phyloP scores from a whole-genome alignment of 176 grass and related monocot genomes.

The Chloris gayana region DNA sequence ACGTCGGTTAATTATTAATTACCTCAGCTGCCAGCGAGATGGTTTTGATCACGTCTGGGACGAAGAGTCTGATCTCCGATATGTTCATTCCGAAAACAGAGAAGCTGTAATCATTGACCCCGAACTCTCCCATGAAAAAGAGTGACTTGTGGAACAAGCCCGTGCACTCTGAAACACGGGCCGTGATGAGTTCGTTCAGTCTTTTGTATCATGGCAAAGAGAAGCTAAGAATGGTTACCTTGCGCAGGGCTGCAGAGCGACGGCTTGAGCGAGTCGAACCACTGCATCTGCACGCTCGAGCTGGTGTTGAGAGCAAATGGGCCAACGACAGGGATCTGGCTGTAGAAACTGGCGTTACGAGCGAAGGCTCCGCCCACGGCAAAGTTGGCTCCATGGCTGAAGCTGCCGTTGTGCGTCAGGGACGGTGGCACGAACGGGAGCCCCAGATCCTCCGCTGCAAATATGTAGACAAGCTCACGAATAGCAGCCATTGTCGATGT shows the following conservation, averaged over 20 bases:
- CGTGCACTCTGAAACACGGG: constrained; percentile 28
- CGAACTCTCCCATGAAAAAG: constrained; percentile 48
- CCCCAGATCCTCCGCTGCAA: constrained; percentile 37
- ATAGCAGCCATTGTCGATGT: no score
- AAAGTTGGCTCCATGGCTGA: constrained; percentile 54
- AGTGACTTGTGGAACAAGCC: constrained; percentile 28
- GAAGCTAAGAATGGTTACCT: background rate
- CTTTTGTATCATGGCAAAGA: background rate
- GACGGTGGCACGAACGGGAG: constrained; percentile 41
- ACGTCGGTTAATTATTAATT: background rate
- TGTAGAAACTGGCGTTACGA: constrained; percentile 37
- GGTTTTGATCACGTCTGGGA: constrained; percentile 5
- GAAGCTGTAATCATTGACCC: constrained; percentile 35
- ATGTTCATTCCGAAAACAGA: constrained; percentile 6
- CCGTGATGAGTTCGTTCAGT: background rate
- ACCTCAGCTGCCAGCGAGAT: constrained; percentile 29
- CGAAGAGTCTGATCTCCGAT: constrained; percentile 11
- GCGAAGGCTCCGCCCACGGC: constrained; percentile 43
- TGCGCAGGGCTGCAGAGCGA: constrained; percentile 35
- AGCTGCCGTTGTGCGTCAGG: constrained; percentile 40
- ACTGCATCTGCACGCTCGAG: constrained; percentile 45
- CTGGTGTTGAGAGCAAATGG: constrained; percentile 9
- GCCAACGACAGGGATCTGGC: background rate
- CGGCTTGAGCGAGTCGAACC: constrained; percentile 51
- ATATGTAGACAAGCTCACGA: background rate